Evolutionary conservation across 1,284 basidiomycete species (phyloP).

Genomic region (Heterobasidion parviporum): DNA sequence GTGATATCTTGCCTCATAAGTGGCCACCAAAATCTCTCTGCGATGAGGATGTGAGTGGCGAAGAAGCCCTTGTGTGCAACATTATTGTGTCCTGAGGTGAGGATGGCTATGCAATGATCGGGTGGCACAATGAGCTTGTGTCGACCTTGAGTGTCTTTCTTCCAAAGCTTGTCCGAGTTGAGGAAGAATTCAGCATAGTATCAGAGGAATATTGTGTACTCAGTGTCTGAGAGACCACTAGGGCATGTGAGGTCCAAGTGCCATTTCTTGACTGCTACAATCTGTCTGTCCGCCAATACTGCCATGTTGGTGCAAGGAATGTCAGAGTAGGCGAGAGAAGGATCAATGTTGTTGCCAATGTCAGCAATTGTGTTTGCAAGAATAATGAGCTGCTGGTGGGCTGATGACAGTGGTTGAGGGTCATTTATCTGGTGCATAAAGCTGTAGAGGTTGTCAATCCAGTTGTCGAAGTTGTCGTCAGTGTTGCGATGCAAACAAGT

Average conservation of each 20-base stretch:
- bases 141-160: not conserved
- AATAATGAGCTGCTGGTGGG: no score
- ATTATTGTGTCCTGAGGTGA: not conserved
- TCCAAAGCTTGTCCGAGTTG: no score
- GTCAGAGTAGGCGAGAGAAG: no score
- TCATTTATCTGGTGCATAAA: not conserved
- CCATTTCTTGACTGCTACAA: no score
- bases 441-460: not conserved
- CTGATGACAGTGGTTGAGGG: no score
- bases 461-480: not conserved
- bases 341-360: no score
- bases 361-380: no score
- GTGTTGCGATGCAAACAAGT: no score
- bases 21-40: constrained; percentile 22
- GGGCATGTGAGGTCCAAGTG: no score
- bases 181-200: not conserved
- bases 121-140: not conserved
- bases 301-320: no score
- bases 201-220: not conserved
- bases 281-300: no score
- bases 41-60: constrained; percentile 1
- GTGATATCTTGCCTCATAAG: constrained; percentile 18
- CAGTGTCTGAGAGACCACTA: no score
- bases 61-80: not conserved
- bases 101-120: not conserved